These are phyloP conservation scores for Thelonectria discophora DNA, from an alignment of 2,329 filamentous ascomycete genomes.

Conservation along the genomic window DNA sequence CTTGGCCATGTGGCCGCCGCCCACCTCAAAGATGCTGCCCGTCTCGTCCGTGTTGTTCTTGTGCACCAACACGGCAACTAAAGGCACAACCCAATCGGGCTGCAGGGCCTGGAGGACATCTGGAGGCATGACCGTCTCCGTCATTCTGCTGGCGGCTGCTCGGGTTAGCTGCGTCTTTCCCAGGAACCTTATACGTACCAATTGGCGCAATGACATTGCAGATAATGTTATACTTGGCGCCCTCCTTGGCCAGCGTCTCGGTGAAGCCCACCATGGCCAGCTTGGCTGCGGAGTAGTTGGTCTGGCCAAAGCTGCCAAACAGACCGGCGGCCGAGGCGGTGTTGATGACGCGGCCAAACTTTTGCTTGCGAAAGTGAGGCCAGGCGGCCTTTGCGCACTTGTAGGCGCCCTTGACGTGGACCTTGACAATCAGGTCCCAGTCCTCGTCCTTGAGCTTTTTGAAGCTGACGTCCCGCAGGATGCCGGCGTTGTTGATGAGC, in stretches of 20 bases:
- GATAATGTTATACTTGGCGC: slow-evolving; percentile 96
- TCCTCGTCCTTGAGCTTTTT: slow-evolving; percentile 98
- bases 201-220: slow-evolving; percentile 95
- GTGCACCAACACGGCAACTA: slow-evolving; percentile 90
- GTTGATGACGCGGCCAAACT: slow-evolving; percentile 96
- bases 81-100: slow-evolving; percentile 94
- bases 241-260: slow-evolving; percentile 97
- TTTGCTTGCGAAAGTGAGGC: slow-evolving; percentile 98
- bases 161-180: slow-evolving; percentile 27
- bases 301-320: slow-evolving; percentile 94
- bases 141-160: slow-evolving; percentile 90
- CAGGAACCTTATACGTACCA: slow-evolving; percentile 45
- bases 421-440: slow-evolving; percentile 94
- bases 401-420: slow-evolving; percentile 93
- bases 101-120: slow-evolving; percentile 85
- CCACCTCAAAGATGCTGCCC: slow-evolving; percentile 91
- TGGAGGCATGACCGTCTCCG: slow-evolving; percentile 93
- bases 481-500: slow-evolving; percentile 97
- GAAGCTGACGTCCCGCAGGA: slow-evolving; percentile 93
- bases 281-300: slow-evolving; percentile 97
- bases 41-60: slow-evolving; percentile 83
- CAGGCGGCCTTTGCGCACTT: slow-evolving; percentile 95
- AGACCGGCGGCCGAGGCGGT: slow-evolving; percentile 95
- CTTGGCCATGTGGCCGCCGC: slow-evolving; percentile 92
- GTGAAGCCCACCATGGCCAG: slow-evolving; percentile 95